Evolutionary conservation across 2,329 filamentous ascomycete species (phyloP).

Genomic region (Monosporascus sp.): DNA sequence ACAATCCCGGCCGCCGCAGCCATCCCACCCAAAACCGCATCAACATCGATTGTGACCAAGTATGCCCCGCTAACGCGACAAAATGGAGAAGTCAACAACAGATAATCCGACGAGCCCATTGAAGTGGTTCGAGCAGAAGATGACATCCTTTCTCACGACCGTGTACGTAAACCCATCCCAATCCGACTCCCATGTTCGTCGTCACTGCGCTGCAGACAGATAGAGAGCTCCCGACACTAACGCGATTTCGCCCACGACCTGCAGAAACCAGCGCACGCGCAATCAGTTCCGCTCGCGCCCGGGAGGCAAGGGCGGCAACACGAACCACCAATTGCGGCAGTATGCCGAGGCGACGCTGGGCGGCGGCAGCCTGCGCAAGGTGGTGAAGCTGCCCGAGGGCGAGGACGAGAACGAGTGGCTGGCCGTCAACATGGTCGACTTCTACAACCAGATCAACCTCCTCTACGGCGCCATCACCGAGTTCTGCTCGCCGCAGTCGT

Average conservation of each 20-base stretch:
- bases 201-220: background rate
- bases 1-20: background rate
- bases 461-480: constrained; percentile 98
- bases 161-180: constrained; percentile 23
- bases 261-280: constrained; percentile 78
- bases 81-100: constrained; percentile 17
- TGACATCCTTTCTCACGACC: constrained; percentile 77
- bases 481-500: constrained; percentile 95
- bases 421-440: constrained; percentile 98
- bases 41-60: background rate
- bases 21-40: background rate
- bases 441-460: constrained; percentile 99
- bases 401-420: constrained; percentile 98
- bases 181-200: constrained; percentile 9
- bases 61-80: constrained; percentile 17
- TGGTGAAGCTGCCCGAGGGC: constrained; percentile 93
- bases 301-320: constrained; percentile 74
- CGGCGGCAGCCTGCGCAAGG: constrained; percentile 89
- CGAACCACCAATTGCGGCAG: constrained; percentile 85
- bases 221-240: constrained; percentile 11
- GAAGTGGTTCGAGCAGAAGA: constrained; percentile 31
- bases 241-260: constrained; percentile 24
- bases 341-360: constrained; percentile 97
- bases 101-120: constrained; percentile 8
- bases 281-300: constrained; percentile 86